Base-by-base conservation (phyloP, 192 early-diverging fungal species). In the Glomus cerebriforme region DNA sequence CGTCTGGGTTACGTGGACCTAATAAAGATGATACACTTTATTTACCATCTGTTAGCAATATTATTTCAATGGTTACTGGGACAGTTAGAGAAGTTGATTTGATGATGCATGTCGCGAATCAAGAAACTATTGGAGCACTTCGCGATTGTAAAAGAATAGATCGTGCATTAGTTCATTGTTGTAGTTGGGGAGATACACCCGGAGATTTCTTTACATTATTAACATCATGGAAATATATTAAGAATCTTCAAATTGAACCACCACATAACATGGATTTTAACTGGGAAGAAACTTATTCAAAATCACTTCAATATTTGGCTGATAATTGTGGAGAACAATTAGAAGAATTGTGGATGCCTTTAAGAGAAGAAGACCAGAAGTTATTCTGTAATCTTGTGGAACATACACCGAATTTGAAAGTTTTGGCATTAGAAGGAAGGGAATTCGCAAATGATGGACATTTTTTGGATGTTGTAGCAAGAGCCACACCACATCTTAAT, bases 261-360 rank as follows among this genome's bases (percentile, higher is more conserved):
- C 66, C 66, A 9, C 66, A 68, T 68, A 22, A 0, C 7, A n/a
- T 37, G 39, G 66, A 68, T 7, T 2, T 2, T 17, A 39, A 39
- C 29, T 68, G 66, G 66, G 66, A 68, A 68, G 34, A 68, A 39
- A 68, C 34, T 35, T 68, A 68, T 68, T 8, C 15, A 22, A 68
- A 39, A 24, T 68, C 66, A 22, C 66, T 68, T 68, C 66, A 35
- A 68, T 68, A 68, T 24, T 34, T 68, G 8, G 31, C 66, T 8
- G 66, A 68, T 35, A 68, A 68, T 39, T 68, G 66, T 68, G 66
- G 66, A n/a, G 22, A 39, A 35, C 66, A 68, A 68, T 34, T 68
- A 35, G 66, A 68, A 68, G 66, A 68, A 37, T 68, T 68, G 17
- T 68, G 66, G 66, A 68, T 68, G 66, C 66, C 66, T 37, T 68